Conservation (phyloP, 257 asterid genomes). For the Apocynum venetum region DNA sequence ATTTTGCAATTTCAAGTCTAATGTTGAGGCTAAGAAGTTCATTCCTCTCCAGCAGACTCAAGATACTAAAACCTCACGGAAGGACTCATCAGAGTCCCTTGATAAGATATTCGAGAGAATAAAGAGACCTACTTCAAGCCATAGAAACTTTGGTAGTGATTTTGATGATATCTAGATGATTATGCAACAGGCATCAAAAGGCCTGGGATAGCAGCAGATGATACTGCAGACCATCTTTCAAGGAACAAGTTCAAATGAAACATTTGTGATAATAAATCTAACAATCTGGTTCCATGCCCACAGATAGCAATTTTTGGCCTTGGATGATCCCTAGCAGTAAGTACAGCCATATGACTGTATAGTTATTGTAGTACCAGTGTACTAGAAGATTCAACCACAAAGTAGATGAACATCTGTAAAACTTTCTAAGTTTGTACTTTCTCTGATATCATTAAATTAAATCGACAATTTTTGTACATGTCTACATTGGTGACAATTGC, state of each 20-base stretch:
- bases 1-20: conserved; percentile 49
- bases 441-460: too few species aligned
- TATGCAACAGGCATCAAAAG: conserved; percentile 18
- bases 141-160: conserved; percentile 23
- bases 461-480: background rate
- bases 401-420: background rate
- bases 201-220: conserved; percentile 28
- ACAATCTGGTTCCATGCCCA: background rate
- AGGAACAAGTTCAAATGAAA: background rate
- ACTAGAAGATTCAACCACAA: background rate
- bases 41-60: conserved; percentile 42
- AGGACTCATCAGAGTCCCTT: conserved; percentile 51
- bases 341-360: background rate
- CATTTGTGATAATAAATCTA: too few species aligned
- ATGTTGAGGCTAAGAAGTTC: conserved; percentile 47
- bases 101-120: conserved; percentile 62
- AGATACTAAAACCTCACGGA: conserved; percentile 26
- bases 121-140: conserved; percentile 33
- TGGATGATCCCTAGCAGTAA: background rate
- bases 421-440: background rate
- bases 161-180: conserved; percentile 27
- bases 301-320: background rate
- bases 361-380: background rate
- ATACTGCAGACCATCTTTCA: background rate
- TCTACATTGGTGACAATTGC: background rate